Percentiles rank a stretch among this genome's conserved stretches.
Evolutionary conservation across 768 basidiomycete genomes (phyloP).

Genomic region (Royoungia palumana): DNA sequence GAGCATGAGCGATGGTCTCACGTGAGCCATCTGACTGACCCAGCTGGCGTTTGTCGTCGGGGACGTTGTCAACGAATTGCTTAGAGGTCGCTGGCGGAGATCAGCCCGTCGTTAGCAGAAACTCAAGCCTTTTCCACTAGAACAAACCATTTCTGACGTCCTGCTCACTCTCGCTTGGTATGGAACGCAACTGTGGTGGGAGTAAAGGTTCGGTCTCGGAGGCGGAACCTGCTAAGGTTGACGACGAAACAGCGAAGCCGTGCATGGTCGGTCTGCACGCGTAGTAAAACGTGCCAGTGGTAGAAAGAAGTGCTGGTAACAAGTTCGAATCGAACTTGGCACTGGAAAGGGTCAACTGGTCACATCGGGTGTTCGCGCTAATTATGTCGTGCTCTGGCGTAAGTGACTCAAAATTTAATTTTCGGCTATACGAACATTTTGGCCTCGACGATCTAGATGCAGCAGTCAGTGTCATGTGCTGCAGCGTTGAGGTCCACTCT

Average conservation of each 20-base stretch:
- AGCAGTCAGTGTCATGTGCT: no score
- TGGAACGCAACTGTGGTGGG: background rate
- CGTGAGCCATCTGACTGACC: conserved; percentile 34
- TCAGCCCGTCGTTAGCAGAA: background rate
- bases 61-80: conserved; percentile 42
- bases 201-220: conserved; percentile 24
- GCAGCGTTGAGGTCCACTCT: no score
- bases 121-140: no score
- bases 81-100: conserved; percentile 1
- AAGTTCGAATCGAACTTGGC: no score
- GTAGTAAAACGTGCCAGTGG: conserved; percentile 4
- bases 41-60: conserved; percentile 46
- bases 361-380: no score
- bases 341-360: no score
- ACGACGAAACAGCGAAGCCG: background rate
- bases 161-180: background rate
- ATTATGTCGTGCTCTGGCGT: no score
- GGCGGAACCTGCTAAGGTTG: background rate
- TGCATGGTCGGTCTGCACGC: no score
- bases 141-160: conserved; percentile 17
- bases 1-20: background rate
- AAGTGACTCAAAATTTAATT: no score
- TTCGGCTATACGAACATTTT: no score
- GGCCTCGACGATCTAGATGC: no score
- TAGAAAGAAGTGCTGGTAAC: no score